phyloP scores from a whole-genome alignment of 2,329 filamentous ascomycete genomes.

The Sarocladium kiliense region DNA sequence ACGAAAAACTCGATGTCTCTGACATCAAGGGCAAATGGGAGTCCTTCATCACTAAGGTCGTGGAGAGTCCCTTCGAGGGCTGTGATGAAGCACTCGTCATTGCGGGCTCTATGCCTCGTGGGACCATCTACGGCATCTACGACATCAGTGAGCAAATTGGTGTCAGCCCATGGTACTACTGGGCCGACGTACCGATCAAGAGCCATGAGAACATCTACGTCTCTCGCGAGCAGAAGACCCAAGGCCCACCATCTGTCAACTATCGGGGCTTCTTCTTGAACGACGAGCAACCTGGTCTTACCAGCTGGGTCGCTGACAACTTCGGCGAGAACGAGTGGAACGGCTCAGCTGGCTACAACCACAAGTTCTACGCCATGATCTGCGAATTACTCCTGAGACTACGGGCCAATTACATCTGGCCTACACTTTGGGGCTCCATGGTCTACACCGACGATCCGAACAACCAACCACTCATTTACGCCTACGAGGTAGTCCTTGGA shows the following conservation, averaged over 20 bases:
- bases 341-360: constrained; percentile 43
- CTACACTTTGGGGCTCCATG: constrained; percentile 65
- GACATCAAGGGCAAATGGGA: constrained; percentile 63
- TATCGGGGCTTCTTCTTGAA: constrained; percentile 68
- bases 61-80: constrained; percentile 51
- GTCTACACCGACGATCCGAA: constrained; percentile 66
- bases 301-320: constrained; percentile 50
- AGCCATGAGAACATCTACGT: constrained; percentile 50
- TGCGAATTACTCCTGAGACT: constrained; percentile 67
- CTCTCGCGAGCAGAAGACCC: constrained; percentile 47
- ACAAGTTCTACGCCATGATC: constrained; percentile 61
- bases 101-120: constrained; percentile 58
- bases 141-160: constrained; percentile 69
- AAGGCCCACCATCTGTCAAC: constrained; percentile 57
- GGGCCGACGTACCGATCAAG: constrained; percentile 55
- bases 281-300: constrained; percentile 63
- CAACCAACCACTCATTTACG: constrained; percentile 65
- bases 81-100: constrained; percentile 58
- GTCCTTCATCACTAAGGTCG: constrained; percentile 55
- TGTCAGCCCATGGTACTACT: constrained; percentile 68
- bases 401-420: constrained; percentile 72
- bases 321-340: constrained; percentile 20
- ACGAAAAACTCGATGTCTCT: constrained; percentile 52
- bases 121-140: constrained; percentile 67
- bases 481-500: constrained; percentile 69